A percentile compares a stretch with the other conserved stretches of the same genome.
These are phyloP conservation scores for Brasenia schreberi DNA, from an alignment of 164 flowering plant species.

Conservation along the genomic window DNA sequence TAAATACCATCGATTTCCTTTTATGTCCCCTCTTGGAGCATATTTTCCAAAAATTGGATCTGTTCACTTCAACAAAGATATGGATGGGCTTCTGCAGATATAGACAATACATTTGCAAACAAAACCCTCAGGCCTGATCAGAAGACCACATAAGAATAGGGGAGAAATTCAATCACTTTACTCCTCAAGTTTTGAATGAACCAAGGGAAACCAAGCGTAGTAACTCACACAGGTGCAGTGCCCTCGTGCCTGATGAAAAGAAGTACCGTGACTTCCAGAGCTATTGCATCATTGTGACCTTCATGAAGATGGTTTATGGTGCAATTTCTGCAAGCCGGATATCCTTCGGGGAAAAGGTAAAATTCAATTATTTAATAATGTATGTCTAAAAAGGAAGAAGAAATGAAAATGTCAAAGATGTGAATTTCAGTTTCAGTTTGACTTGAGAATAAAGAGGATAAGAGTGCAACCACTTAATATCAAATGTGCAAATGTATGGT, in stretches of 20 bases:
- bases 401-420: not conserved
- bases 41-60: too few species aligned
- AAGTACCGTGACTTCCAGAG: conserved; percentile 55
- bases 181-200: too few species aligned
- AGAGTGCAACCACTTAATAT: not conserved
- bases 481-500: not conserved
- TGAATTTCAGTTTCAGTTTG: too few species aligned
- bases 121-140: too few species aligned
- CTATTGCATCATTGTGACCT: conserved; percentile 57
- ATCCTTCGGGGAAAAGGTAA: conserved; percentile 24
- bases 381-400: not conserved
- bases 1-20: too few species aligned
- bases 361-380: not conserved
- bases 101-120: too few species aligned
- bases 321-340: conserved; percentile 35
- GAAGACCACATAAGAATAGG: too few species aligned
- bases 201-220: not conserved
- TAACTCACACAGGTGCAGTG: conserved; percentile 63
- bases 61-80: too few species aligned
- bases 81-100: too few species aligned
- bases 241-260: conserved; percentile 49
- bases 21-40: too few species aligned
- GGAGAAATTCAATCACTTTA: too few species aligned
- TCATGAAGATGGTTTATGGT: conserved; percentile 38
- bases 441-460: not conserved